phyloP scores from a whole-genome alignment of 129 eudicot species.

The Flaveria sonorensis region DNA sequence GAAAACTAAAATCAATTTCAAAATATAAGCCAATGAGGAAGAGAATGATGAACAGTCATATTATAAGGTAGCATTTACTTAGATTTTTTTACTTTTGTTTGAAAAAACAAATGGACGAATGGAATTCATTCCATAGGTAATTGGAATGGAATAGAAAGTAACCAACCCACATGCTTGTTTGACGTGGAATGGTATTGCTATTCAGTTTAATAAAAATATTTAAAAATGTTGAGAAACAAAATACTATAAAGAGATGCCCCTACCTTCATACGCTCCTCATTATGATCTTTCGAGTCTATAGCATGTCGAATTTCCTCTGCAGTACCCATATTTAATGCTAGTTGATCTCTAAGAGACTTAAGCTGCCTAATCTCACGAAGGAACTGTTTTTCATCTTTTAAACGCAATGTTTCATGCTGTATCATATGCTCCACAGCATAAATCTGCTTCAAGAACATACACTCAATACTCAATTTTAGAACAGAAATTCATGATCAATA shows the following conservation, averaged over 20 bases:
- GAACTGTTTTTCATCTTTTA: constrained; percentile 64
- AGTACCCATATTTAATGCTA: constrained; percentile 55
- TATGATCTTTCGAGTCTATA: constrained; percentile 52
- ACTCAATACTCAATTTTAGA: constrained; percentile 14
- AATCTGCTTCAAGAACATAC: constrained; percentile 46
- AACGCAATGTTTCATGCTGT: constrained; percentile 61
- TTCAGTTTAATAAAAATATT: neutral
- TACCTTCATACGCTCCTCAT: constrained; percentile 61
- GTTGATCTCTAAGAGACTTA: constrained; percentile 55
- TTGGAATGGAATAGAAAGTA: constrained; percentile 11
- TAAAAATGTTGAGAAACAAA: neutral
- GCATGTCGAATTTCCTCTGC: constrained; percentile 70
- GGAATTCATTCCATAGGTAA: neutral
- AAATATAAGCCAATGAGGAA: neutral
- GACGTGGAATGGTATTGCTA: neutral
- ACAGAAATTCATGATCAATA: constrained; percentile 8
- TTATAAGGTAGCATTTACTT: constrained; percentile 11
- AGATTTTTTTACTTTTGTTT: neutral
- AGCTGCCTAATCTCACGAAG: constrained; percentile 68
- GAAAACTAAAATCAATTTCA: constrained; percentile 3
- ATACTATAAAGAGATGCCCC: constrained; percentile 19
- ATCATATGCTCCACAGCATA: constrained; percentile 56
- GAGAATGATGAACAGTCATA: constrained; percentile 3
- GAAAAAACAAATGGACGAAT: neutral
- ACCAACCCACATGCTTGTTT: constrained; percentile 12